Conservation (phyloP, 1,284 basidiomycete species). For the Meira miltonrushii region DNA sequence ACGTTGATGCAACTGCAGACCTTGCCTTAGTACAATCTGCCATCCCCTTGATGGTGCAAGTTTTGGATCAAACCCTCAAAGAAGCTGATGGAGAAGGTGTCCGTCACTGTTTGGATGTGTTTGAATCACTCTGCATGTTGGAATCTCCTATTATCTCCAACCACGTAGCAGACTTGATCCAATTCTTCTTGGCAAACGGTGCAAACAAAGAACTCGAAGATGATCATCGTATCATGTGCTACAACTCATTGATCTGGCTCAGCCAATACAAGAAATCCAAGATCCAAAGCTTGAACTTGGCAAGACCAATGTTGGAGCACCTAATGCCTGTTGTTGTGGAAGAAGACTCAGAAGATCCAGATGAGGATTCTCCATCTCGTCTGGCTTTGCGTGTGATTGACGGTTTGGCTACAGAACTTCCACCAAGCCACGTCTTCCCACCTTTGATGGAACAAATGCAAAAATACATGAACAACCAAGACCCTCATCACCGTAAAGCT, state of each 20-base stretch:
- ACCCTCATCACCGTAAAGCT: constrained; percentile 70
- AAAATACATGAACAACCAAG: constrained; percentile 50
- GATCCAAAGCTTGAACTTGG: constrained; percentile 79
- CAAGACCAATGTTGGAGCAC: constrained; percentile 78
- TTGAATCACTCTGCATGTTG: constrained; percentile 86
- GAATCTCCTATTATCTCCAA: constrained; percentile 88
- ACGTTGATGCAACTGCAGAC: constrained; percentile 77
- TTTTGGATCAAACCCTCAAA: constrained; percentile 82
- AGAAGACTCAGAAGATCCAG: constrained; percentile 74
- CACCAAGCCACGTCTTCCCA: constrained; percentile 94
- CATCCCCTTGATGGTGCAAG: constrained; percentile 82
- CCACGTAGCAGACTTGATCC: constrained; percentile 78
- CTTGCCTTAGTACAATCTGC: constrained; percentile 87
- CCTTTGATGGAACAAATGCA: constrained; percentile 65
- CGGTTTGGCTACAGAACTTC: constrained; percentile 83
- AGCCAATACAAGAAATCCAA: constrained; percentile 89
- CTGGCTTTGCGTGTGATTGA: constrained; percentile 94
- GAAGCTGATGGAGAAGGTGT: constrained; percentile 73
- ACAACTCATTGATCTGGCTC: constrained; percentile 94
- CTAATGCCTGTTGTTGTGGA: constrained; percentile 92
- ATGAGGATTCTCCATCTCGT: constrained; percentile 82
- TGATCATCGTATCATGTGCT: constrained; percentile 80
- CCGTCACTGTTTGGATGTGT: constrained; percentile 86
- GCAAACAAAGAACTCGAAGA: constrained; percentile 72
- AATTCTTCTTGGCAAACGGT: constrained; percentile 82